phyloP scores from a whole-genome alignment of 805 yeast genomes.

The Ogataea pilisensis region DNA sequence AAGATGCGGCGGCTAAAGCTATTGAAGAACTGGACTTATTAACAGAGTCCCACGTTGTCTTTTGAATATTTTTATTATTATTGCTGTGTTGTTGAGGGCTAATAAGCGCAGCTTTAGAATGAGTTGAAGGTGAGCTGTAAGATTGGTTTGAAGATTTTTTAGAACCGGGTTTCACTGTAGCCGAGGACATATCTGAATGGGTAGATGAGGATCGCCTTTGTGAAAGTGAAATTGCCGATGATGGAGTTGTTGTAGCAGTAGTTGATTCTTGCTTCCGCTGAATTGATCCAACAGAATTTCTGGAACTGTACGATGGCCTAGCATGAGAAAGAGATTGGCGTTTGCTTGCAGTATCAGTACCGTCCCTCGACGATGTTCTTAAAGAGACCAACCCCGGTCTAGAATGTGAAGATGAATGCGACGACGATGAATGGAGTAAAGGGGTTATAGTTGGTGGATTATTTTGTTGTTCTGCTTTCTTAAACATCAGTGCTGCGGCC shows the following conservation, averaged over 20 bases:
- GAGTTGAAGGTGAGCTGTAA: background rate
- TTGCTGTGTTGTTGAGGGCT: background rate
- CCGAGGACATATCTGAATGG: too few relatives aligned
- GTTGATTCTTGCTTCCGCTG: background rate
- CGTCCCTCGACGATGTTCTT: background rate
- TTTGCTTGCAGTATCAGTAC: background rate
- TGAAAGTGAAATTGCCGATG: too few relatives aligned
- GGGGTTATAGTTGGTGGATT: constrained; percentile 3
- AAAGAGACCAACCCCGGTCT: too few relatives aligned
- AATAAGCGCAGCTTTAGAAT: background rate
- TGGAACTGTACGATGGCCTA: background rate
- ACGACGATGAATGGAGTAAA: too few relatives aligned
- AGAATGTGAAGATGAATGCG: background rate
- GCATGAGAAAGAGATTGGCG: background rate
- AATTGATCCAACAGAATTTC: background rate
- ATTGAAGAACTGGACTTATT: constrained; percentile 27
- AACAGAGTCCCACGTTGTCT: constrained; percentile 27
- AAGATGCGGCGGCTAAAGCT: constrained; percentile 34
- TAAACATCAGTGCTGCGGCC: constrained; percentile 25
- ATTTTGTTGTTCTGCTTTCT: constrained; percentile 15
- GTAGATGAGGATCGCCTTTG: too few relatives aligned
- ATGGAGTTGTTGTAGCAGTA: background rate
- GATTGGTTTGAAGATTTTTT: background rate
- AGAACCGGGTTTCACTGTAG: background rate
- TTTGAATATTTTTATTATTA: background rate